Evolutionary conservation across 1,139 yeast genomes (phyloP), one percentile per base, ranked within the genome.

Genomic region (Geotrichum citri-aurantii): DNA sequence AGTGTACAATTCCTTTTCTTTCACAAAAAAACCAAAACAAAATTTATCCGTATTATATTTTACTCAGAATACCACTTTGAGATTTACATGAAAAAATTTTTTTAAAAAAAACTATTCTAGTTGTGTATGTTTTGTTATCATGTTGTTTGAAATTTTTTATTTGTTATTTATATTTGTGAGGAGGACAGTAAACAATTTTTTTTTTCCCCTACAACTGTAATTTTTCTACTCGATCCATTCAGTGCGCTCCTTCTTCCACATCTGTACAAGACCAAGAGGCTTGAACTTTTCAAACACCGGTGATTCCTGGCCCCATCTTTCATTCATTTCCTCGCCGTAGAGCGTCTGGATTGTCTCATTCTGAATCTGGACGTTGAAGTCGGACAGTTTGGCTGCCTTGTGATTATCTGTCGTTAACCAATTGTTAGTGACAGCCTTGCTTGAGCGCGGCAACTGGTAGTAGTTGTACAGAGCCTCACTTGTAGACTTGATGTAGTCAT

Each of bases 321-420:
- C 50, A 26, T 50, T 27, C 55, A 63, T 56, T 7, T 58, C 60
- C 4, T 52, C 58, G 1, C 61, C 59, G 31, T 61, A 60, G 1
- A 62, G 23, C 7, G 54, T 26, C 51, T 37, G 10, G 23, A 17
- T 52, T 29, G 49, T 31, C 14, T 4, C 27, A 17, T 23, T 31
- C n/a, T 23, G 26, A 12, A 26, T 19, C 17, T 8, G 33, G 5
- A 10, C 47, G 19, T 48, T 19, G 14, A 24, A 8, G 17, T 17
- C 23, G 17, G 46, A 23, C 10, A 54, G 44, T 53, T n/a, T 44
- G 3, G 27, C 37, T 6, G 24, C n/a, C n/a, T n/a, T n/a, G n/a
- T n/a, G n/a, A n/a, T n/a, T n/a, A n/a, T n/a, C n/a, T n/a, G n/a
- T n/a, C n/a, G n/a, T n/a, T n/a, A 52, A 33, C 21, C 8, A 12